Evolutionary conservation across 73 alveolate species (phyloP).

Genomic region (Stentor coeruleus): DNA sequence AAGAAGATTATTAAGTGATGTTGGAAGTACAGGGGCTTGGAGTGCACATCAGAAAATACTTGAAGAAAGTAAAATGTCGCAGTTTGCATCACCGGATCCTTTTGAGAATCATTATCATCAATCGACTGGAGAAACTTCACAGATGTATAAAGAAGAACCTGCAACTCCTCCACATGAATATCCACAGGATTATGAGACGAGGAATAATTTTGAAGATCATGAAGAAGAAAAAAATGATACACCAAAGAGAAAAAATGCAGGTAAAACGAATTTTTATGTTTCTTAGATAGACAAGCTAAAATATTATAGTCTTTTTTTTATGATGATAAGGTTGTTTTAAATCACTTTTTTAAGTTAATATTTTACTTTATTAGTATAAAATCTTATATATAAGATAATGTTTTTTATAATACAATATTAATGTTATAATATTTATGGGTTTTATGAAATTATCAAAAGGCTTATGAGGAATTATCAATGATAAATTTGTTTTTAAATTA

Average conservation of each 20-base stretch:
- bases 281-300: too few species aligned
- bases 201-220: neutral
- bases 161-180: slow-evolving; percentile 4
- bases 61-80: neutral
- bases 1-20: neutral
- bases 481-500: too few species aligned
- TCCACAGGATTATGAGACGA: neutral
- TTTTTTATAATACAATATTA: too few species aligned
- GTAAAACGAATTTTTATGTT: too few species aligned
- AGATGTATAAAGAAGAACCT: neutral
- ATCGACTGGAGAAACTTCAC: neutral
- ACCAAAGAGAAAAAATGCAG: neutral
- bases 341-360: too few species aligned
- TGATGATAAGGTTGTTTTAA: too few species aligned
- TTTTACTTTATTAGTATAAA: too few species aligned
- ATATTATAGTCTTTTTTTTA: too few species aligned
- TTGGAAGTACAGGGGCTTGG: slow-evolving; percentile 27
- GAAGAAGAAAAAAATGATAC: neutral
- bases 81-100: neutral
- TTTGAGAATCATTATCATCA: neutral
- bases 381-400: too few species aligned
- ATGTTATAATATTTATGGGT: too few species aligned
- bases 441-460: too few species aligned
- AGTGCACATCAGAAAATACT: neutral
- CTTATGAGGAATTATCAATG: too few species aligned